These are phyloP conservation scores for Hyphopichia khmerensis DNA, from an alignment of 1,139 yeast species.

Conservation along the genomic window DNA sequence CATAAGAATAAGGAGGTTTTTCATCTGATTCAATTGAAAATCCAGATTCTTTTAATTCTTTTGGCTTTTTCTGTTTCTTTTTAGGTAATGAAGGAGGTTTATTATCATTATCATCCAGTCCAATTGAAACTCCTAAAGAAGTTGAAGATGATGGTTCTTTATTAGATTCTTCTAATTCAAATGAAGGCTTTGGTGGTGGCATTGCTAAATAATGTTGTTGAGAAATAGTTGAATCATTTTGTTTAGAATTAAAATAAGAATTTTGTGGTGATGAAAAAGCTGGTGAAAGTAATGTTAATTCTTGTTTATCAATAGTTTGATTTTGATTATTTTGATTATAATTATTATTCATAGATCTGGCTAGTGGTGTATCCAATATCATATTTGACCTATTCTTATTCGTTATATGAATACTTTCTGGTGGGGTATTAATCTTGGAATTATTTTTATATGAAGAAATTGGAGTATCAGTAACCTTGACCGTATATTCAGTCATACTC, in stretches of 20 bases:
- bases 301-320: constrained; percentile 6
- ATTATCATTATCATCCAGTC: constrained; percentile 10
- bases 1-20: constrained; percentile 95
- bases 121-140: not conserved
- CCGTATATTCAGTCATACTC: not conserved
- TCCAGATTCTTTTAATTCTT: constrained; percentile 27
- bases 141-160: not conserved
- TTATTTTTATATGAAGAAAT: constrained; percentile 2
- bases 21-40: constrained; percentile 43
- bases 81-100: constrained; percentile 6
- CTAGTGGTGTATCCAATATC: constrained; percentile 19
- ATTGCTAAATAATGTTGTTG: not conserved
- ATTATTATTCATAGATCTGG: constrained; percentile 5
- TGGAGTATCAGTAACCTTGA: constrained; percentile 4
- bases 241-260: constrained; percentile 2
- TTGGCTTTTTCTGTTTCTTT: constrained; percentile 24
- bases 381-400: constrained; percentile 6
- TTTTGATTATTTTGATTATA: not conserved
- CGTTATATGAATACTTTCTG: constrained; percentile 21
- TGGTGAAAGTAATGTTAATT: constrained; percentile 38
- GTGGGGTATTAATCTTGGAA: constrained; percentile 37
- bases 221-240: not conserved
- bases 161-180: constrained; percentile 2
- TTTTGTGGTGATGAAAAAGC: constrained; percentile 50
- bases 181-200: constrained; percentile 17